A percentile compares a stretch with the other conserved stretches of the same genome.
Evolutionary conservation across 148 eudicot genomes (phyloP).

Genomic region (Nepenthes gracilis): DNA sequence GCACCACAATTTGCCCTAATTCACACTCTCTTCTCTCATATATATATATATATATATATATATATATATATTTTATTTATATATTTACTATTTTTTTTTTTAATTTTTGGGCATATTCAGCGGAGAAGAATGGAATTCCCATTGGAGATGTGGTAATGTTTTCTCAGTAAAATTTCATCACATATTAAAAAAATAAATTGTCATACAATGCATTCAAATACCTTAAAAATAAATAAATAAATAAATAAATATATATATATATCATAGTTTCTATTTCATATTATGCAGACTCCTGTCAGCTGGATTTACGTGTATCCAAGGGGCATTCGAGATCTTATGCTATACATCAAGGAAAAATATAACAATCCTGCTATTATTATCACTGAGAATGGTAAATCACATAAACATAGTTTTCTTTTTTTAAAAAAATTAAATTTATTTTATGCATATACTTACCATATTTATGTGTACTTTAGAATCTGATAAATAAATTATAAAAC

Average conservation of each 20-base stretch:
- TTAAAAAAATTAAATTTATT: no score
- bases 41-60: not conserved
- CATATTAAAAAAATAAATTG: not conserved
- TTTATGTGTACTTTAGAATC: no score
- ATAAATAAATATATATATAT: not conserved
- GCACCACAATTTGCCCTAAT: not conserved
- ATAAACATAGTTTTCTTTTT: not conserved
- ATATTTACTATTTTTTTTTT: not conserved
- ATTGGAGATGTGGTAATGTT: not conserved
- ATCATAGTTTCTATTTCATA: not conserved
- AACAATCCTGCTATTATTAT: slow-evolving; percentile 5
- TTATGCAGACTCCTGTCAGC: not conserved
- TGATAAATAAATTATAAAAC: no score
- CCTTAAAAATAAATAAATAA: not conserved
- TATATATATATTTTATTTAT: not conserved
- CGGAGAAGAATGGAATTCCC: slow-evolving; percentile 1
- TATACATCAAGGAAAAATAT: slow-evolving; percentile 7
- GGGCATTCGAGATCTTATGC: slow-evolving; percentile 8
- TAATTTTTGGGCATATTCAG: not conserved
- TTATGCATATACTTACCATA: no score
- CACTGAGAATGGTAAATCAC: slow-evolving; percentile 14
- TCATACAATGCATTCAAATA: not conserved
- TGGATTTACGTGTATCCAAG: slow-evolving; percentile 6
- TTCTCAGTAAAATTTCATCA: not conserved
- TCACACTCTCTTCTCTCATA: not conserved